Evolutionary conservation across 1,284 basidiomycete genomes (phyloP).

Genomic region (Ganoderma sinense): DNA sequence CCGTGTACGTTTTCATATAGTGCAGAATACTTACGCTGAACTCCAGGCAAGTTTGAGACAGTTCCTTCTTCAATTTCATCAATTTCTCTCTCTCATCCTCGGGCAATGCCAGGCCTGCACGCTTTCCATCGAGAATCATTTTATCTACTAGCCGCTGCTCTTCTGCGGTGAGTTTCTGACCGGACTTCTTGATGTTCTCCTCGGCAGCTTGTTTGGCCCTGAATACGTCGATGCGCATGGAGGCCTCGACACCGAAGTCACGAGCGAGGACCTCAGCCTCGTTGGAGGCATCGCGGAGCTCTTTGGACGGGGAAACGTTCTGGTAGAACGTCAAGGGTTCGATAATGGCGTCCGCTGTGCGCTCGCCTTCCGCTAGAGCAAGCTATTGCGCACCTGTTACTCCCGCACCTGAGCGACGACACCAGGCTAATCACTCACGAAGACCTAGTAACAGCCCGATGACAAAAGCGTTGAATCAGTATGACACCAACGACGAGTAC

Average conservation of each 20-base stretch:
- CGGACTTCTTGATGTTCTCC: conserved; percentile 67
- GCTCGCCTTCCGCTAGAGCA: conserved; percentile 66
- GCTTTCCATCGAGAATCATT: conserved; percentile 77
- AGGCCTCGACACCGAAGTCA: conserved; percentile 72
- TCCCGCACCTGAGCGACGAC: conserved; percentile 7
- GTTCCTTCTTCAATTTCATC: conserved; percentile 68
- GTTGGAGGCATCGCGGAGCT: conserved; percentile 78
- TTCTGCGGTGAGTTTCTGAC: conserved; percentile 65
- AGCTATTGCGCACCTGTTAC: conserved; percentile 43
- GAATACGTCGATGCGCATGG: conserved; percentile 83
- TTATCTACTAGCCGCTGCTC: conserved; percentile 79
- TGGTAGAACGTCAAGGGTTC: conserved; percentile 81
- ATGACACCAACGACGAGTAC: conserved; percentile 5
- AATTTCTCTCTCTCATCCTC: conserved; percentile 66
- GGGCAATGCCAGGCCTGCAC: conserved; percentile 77
- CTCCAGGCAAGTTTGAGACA: conserved; percentile 75
- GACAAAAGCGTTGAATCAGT: background rate
- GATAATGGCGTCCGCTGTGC: conserved; percentile 54
- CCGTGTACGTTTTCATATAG: background rate
- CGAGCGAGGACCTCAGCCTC: conserved; percentile 73
- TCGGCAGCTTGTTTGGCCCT: conserved; percentile 73
- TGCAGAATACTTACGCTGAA: conserved; percentile 65
- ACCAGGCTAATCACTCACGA: conserved; percentile 53
- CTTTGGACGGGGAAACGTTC: conserved; percentile 77
- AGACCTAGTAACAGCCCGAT: conserved; percentile 56